These are phyloP conservation scores for Lizonia empirigonia DNA, from an alignment of 2,329 filamentous ascomycete species.

Conservation along the genomic window DNA sequence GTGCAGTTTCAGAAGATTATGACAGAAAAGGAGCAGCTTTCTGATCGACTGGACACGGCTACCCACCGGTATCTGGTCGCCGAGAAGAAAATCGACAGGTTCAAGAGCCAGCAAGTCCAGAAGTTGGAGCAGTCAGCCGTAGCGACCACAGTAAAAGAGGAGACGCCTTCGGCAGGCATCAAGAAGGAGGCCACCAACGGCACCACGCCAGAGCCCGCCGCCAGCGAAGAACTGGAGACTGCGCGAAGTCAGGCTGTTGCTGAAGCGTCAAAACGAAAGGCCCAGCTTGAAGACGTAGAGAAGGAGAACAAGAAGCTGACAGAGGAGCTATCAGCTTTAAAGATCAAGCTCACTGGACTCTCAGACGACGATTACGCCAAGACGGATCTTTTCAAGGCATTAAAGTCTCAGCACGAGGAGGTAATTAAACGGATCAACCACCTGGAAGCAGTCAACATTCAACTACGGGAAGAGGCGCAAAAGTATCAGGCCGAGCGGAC, in stretches of 20 bases:
- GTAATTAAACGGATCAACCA: constrained; percentile 91
- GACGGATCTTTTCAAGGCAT: constrained; percentile 90
- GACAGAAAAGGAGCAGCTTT: constrained; percentile 81
- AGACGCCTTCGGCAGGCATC: constrained; percentile 55
- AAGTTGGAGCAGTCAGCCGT: constrained; percentile 87
- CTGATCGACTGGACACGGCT: constrained; percentile 84
- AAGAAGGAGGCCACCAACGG: constrained; percentile 63
- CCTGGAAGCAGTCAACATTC: constrained; percentile 84
- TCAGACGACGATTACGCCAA: constrained; percentile 93
- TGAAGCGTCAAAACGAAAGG: constrained; percentile 79
- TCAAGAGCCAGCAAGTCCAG: constrained; percentile 85
- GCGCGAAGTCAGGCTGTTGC: constrained; percentile 80
- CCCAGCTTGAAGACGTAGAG: constrained; percentile 81
- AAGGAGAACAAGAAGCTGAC: constrained; percentile 75
- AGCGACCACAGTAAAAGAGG: constrained; percentile 38
- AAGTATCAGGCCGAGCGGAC: constrained; percentile 85
- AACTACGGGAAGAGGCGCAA: constrained; percentile 82
- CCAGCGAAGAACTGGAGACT: constrained; percentile 71
- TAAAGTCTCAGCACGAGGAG: constrained; percentile 90
- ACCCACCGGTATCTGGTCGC: constrained; percentile 92
- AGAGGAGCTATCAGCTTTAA: constrained; percentile 79
- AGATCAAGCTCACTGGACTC: constrained; percentile 68
- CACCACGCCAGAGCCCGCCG: constrained; percentile 59
- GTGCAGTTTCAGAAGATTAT: constrained; percentile 76
- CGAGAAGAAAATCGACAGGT: constrained; percentile 90